Conservation (phyloP, 2,329 filamentous ascomycete species). For the Akanthomyces muscarius region DNA sequence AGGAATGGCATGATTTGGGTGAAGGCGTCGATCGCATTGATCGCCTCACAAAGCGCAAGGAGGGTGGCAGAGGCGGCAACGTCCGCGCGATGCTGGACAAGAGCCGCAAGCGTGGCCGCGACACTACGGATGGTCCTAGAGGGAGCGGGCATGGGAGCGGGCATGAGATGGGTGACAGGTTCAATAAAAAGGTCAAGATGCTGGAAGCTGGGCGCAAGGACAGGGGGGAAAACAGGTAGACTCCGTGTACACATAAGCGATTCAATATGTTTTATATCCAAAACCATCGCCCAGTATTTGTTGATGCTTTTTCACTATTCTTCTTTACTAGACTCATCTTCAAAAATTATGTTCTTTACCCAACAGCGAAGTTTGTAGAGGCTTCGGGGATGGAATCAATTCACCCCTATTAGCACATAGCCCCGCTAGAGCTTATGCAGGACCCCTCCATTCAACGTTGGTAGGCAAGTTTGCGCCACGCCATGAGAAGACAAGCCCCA, state of each 20-base stretch:
- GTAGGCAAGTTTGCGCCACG: not conserved
- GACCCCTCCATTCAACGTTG: slow-evolving; percentile 1
- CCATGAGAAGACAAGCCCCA: too few relatives aligned
- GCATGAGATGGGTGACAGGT: slow-evolving; percentile 67
- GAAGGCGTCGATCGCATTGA: slow-evolving; percentile 85
- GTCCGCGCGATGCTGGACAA: slow-evolving; percentile 68
- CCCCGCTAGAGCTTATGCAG: not conserved
- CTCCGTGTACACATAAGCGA: not conserved
- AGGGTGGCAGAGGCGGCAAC: slow-evolving; percentile 48
- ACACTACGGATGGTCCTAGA: slow-evolving; percentile 64
- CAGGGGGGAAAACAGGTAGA: slow-evolving; percentile 36
- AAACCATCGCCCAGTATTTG: not conserved
- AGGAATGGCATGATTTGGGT: slow-evolving; percentile 85
- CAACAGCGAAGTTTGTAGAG: slow-evolving; percentile 17
- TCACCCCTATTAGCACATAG: slow-evolving; percentile 9
- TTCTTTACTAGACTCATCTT: not conserved
- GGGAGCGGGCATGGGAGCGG: slow-evolving; percentile 61
- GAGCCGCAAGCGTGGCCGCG: slow-evolving; percentile 75
- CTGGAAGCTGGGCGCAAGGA: slow-evolving; percentile 44
- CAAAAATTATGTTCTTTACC: not conserved
- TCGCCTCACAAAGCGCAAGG: slow-evolving; percentile 69
- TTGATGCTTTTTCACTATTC: too few relatives aligned
- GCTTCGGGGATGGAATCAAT: not conserved
- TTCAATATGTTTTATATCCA: not conserved
- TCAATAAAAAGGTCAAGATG: slow-evolving; percentile 64